Conservation (phyloP, 139 green algal genomes). For the Chlamydomonas urium region DNA sequence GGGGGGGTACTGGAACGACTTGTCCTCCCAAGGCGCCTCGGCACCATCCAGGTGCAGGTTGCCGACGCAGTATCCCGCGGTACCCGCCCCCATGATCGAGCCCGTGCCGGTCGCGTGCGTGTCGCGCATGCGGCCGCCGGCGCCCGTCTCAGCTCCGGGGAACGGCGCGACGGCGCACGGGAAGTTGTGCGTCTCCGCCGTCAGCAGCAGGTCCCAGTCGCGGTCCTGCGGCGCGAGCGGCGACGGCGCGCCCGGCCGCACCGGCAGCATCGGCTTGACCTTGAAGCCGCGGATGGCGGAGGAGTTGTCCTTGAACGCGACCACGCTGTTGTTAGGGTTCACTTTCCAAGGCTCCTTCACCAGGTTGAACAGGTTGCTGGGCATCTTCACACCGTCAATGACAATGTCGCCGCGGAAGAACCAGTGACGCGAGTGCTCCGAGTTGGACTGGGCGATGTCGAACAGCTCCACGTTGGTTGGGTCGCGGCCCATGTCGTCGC, state of each 20-base stretch:
- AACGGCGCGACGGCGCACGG: conserved; percentile 93
- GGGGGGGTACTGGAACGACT: conserved; percentile 18
- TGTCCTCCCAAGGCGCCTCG: conserved; percentile 47
- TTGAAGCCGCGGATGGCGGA: conserved; percentile 79
- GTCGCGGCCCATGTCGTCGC: conserved; percentile 86
- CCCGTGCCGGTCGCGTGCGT: conserved; percentile 96
- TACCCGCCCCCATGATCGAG: conserved; percentile 91
- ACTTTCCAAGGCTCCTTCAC: conserved; percentile 45
- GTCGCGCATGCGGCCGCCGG: conserved; percentile 94
- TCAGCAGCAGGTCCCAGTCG: conserved; percentile 97
- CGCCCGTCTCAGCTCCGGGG: conserved; percentile 93
- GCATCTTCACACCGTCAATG: conserved; percentile 77
- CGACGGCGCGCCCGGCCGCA: conserved; percentile 60
- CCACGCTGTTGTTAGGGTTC: conserved; percentile 90
- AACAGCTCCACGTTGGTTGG: conserved; percentile 99
- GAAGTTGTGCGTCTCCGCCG: conserved; percentile 99
- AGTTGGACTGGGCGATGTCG: conserved; percentile 95
- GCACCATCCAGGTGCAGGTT: conserved; percentile 80
- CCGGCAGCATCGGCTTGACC: conserved; percentile 71
- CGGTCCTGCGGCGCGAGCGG: conserved; percentile 52
- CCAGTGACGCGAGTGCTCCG: conserved; percentile 86
- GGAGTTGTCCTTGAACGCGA: conserved; percentile 99
- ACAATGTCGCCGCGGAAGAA: conserved; percentile 89
- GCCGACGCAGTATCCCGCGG: conserved; percentile 94
- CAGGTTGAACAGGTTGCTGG: conserved; percentile 40